phyloP scores from a whole-genome alignment of 495 filamentous ascomycete species.

The Apodospora peruviana region DNA sequence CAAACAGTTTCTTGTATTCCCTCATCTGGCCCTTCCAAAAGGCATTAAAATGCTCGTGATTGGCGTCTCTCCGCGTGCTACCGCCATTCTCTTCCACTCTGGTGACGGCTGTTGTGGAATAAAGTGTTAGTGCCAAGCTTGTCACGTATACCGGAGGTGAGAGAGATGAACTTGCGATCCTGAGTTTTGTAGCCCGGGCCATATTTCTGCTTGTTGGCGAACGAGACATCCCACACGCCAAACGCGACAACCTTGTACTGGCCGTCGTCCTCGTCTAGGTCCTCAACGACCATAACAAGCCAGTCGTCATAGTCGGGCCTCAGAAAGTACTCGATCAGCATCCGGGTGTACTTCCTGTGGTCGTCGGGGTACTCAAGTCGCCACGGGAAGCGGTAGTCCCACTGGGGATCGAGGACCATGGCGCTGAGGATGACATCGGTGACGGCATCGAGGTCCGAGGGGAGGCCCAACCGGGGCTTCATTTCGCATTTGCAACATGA shows the following conservation, averaged over 20 bases:
- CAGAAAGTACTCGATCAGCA: conserved; percentile 30
- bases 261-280: conserved; percentile 17
- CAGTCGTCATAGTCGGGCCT: conserved; percentile 28
- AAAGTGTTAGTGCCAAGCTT: neutral
- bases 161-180: conserved; percentile 20
- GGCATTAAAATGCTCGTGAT: conserved; percentile 24
- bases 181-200: conserved; percentile 25
- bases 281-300: conserved; percentile 30
- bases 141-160: neutral
- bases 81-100: conserved; percentile 21
- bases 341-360: conserved; percentile 28
- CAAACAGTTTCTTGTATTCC: conserved; percentile 23
- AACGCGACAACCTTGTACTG: conserved; percentile 18
- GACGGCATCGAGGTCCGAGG: conserved; percentile 28
- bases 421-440: conserved; percentile 27
- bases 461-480: conserved; percentile 20
- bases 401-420: conserved; percentile 34
- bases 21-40: conserved; percentile 22
- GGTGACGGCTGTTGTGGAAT: conserved; percentile 14
- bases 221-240: conserved; percentile 31
- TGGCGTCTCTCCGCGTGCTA: conserved; percentile 23
- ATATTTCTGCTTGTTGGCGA: conserved; percentile 21
- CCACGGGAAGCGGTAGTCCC: conserved; percentile 32
- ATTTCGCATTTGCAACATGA: conserved; percentile 11
- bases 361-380: conserved; percentile 25